Evolutionary conservation across 108 stramenopile species (phyloP).

Genomic region (Nitzschia sp.): DNA sequence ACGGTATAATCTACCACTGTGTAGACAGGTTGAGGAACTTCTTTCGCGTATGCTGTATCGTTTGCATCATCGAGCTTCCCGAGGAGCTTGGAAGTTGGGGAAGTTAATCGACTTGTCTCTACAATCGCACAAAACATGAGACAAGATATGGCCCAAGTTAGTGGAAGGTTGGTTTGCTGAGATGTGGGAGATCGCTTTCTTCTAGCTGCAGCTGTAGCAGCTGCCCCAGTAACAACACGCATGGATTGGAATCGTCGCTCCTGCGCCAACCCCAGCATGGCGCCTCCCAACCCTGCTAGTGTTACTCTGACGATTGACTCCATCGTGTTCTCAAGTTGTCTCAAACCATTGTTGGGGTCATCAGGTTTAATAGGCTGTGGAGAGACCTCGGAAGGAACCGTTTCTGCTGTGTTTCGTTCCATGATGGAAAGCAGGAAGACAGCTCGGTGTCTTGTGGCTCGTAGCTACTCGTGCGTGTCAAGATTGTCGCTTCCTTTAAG

Average conservation of each 20-base stretch:
- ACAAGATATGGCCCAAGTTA: constrained; percentile 34
- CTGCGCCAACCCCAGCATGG: constrained; percentile 60
- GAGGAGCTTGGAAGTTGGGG: constrained; percentile 16
- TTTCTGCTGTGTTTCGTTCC: no score
- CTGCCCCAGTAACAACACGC: constrained; percentile 30
- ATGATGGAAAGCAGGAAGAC: no score
- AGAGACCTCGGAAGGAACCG: no score
- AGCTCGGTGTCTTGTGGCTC: no score
- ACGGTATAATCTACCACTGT: constrained; percentile 34
- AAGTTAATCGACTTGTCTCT: constrained; percentile 24
- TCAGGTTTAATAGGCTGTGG: no score
- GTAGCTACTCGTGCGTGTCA: no score
- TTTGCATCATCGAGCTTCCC: background rate
- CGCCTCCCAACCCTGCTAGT: constrained; percentile 67
- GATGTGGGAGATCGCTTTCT: constrained; percentile 23
- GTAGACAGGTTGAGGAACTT: background rate
- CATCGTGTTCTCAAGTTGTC: constrained; percentile 32
- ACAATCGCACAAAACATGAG: constrained; percentile 33
- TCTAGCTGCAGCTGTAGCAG: constrained; percentile 33
- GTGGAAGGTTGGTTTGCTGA: constrained; percentile 14
- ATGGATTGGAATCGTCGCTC: constrained; percentile 45
- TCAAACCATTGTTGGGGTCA: no score
- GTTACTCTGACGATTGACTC: constrained; percentile 59
- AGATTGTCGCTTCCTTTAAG: no score
- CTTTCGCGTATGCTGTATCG: background rate